These are phyloP conservation scores for Gymnopilus junonius DNA, from an alignment of 768 basidiomycete genomes.

Conservation along the genomic window DNA sequence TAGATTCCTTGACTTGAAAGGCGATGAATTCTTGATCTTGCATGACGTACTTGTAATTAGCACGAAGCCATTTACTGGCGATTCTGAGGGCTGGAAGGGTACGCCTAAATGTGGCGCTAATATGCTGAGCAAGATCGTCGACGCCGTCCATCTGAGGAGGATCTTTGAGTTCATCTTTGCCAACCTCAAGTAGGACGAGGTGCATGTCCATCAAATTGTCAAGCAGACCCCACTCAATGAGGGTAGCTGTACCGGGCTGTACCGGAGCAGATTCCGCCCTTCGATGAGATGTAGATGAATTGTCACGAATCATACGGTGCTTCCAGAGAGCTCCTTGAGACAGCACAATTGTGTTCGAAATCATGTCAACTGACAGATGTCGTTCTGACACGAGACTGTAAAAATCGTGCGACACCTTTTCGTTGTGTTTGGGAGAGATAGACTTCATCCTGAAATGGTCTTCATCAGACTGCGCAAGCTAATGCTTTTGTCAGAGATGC, in stretches of 20 bases:
- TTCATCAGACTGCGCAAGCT: slow-evolving; percentile 8
- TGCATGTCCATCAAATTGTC: slow-evolving; percentile 71
- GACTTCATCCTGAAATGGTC: slow-evolving; percentile 50
- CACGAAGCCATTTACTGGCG: slow-evolving; percentile 86
- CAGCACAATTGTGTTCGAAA: slow-evolving; percentile 74
- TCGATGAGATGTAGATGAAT: slow-evolving; percentile 28
- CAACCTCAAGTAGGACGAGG: slow-evolving; percentile 66
- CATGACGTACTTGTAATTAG: slow-evolving; percentile 70
- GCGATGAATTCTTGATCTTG: slow-evolving; percentile 46
- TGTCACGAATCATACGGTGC: slow-evolving; percentile 72
- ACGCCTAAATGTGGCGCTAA: slow-evolving; percentile 85
- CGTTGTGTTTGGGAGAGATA: slow-evolving; percentile 48
- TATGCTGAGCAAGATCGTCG: slow-evolving; percentile 76
- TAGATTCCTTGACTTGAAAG: slow-evolving; percentile 34
- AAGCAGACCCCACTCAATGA: slow-evolving; percentile 68
- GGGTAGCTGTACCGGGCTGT: slow-evolving; percentile 35
- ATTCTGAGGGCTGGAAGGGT: slow-evolving; percentile 87
- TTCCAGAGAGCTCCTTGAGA: slow-evolving; percentile 86
- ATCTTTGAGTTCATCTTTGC: slow-evolving; percentile 62
- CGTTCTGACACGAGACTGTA: slow-evolving; percentile 65
- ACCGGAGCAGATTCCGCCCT: slow-evolving; percentile 29
- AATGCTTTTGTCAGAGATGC: slow-evolving; percentile 1
- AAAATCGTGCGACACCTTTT: slow-evolving; percentile 60
- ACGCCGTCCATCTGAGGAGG: slow-evolving; percentile 56
- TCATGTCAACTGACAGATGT: slow-evolving; percentile 73